phyloP scores from a whole-genome alignment of 176 grass and related monocot species.

The Ensete ventricosum region DNA sequence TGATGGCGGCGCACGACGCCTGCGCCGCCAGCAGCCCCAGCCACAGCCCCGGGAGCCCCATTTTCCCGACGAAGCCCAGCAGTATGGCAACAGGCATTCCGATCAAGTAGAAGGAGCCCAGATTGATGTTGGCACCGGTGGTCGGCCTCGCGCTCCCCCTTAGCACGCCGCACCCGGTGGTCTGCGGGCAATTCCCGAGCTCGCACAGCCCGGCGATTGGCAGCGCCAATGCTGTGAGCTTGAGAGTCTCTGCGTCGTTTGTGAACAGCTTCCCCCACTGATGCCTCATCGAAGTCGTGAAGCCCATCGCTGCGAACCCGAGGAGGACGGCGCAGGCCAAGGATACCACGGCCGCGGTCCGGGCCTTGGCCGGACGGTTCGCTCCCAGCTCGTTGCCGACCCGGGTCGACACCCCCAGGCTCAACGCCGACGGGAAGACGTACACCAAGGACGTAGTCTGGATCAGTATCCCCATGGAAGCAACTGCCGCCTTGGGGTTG shows the following conservation, averaged over 20 bases:
- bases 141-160: slow-evolving; percentile 67
- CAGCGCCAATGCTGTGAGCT: slow-evolving; percentile 58
- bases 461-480: slow-evolving; percentile 92
- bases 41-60: slow-evolving; percentile 85
- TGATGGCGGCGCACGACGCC: slow-evolving; percentile 56
- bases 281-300: slow-evolving; percentile 57
- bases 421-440: slow-evolving; percentile 77
- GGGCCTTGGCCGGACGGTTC: slow-evolving; percentile 32
- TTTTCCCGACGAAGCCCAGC: slow-evolving; percentile 44
- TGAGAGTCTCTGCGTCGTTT: slow-evolving; percentile 45
- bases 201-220: slow-evolving; percentile 89
- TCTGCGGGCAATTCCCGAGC: slow-evolving; percentile 90
- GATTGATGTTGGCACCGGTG: slow-evolving; percentile 70
- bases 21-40: slow-evolving; percentile 81
- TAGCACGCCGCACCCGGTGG: slow-evolving; percentile 83
- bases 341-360: slow-evolving; percentile 40
- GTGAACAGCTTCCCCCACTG: slow-evolving; percentile 81
- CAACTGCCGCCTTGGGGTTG: slow-evolving; percentile 68
- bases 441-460: slow-evolving; percentile 84
- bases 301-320: slow-evolving; percentile 39
- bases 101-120: slow-evolving; percentile 83
- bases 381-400: slow-evolving; percentile 77
- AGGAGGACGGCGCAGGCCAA: slow-evolving; percentile 38
- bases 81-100: slow-evolving; percentile 88
- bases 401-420: slow-evolving; percentile 75